Evolutionary conservation across 306 rosid species (phyloP).

Genomic region (Malus orientalis): DNA sequence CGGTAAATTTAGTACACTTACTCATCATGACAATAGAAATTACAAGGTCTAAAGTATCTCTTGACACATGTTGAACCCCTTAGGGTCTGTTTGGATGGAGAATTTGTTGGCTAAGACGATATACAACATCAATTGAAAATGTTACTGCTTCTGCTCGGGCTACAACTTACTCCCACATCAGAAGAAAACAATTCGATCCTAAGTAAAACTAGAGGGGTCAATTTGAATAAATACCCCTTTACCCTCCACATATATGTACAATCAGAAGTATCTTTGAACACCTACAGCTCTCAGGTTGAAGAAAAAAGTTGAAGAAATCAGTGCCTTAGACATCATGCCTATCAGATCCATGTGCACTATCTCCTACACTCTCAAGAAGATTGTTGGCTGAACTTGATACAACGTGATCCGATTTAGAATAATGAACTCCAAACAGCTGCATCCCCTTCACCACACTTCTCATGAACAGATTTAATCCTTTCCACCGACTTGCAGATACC

Average conservation of each 20-base stretch:
- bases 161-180: background rate
- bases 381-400: slow-evolving; percentile 2
- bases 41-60: too few species aligned
- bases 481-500: slow-evolving; percentile 99
- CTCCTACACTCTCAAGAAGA: slow-evolving; percentile 24
- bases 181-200: background rate
- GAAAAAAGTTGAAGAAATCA: background rate
- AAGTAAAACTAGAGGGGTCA: background rate
- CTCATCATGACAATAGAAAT: too few species aligned
- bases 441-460: slow-evolving; percentile 92
- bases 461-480: slow-evolving; percentile 80
- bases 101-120: too few species aligned
- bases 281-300: slow-evolving; percentile 3
- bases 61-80: too few species aligned
- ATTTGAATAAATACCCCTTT: background rate
- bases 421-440: slow-evolving; percentile 83
- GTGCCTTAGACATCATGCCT: background rate
- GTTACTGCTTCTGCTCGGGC: background rate
- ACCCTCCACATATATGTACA: background rate
- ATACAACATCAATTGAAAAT: background rate
- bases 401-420: slow-evolving; percentile 24
- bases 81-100: too few species aligned
- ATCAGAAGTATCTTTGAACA: slow-evolving; percentile 15
- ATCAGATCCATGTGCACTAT: slow-evolving; percentile 15
- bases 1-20: too few species aligned